Evolutionary conservation across 306 rosid species (phyloP).

Genomic region (Parietaria judaica): DNA sequence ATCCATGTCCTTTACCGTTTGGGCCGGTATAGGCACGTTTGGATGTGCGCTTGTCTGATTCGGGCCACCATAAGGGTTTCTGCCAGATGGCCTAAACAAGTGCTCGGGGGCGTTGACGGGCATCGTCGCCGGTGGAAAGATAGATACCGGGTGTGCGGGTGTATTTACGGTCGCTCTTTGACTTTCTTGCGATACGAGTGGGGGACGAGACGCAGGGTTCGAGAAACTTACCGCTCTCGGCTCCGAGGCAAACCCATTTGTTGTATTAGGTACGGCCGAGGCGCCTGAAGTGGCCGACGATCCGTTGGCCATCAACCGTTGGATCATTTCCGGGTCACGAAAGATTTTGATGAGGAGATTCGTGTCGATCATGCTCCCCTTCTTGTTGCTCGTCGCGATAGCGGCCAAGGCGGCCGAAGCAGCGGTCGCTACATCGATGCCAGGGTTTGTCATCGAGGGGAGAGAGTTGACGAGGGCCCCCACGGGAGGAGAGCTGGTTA

Average conservation of each 20-base stretch:
- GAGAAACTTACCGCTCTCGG: slow-evolving; percentile 14
- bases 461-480: slow-evolving; percentile 10
- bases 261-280: not conserved
- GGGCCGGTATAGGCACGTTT: slow-evolving; percentile 15
- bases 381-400: slow-evolving; percentile 34
- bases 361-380: slow-evolving; percentile 45
- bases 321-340: slow-evolving; percentile 52
- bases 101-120: slow-evolving; percentile 14
- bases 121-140: slow-evolving; percentile 13
- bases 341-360: slow-evolving; percentile 49
- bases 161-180: slow-evolving; percentile 14
- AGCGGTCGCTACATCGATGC: slow-evolving; percentile 33
- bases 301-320: slow-evolving; percentile 31
- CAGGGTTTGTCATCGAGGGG: slow-evolving; percentile 20
- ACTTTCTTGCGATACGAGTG: slow-evolving; percentile 14
- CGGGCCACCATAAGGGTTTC: slow-evolving; percentile 10
- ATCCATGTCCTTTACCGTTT: slow-evolving; percentile 40
- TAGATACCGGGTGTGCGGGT: slow-evolving; percentile 12
- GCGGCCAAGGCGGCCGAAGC: slow-evolving; percentile 42
- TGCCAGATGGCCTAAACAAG: slow-evolving; percentile 11
- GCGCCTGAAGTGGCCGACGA: slow-evolving; percentile 8
- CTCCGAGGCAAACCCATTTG: slow-evolving; percentile 8
- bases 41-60: slow-evolving; percentile 27
- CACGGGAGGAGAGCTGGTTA: slow-evolving; percentile 6
- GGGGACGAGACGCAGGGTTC: slow-evolving; percentile 15